Evolutionary conservation across 495 filamentous ascomycete species (phyloP), one percentile per base, ranked within the genome.

Genomic region (Tuber indicum): DNA sequence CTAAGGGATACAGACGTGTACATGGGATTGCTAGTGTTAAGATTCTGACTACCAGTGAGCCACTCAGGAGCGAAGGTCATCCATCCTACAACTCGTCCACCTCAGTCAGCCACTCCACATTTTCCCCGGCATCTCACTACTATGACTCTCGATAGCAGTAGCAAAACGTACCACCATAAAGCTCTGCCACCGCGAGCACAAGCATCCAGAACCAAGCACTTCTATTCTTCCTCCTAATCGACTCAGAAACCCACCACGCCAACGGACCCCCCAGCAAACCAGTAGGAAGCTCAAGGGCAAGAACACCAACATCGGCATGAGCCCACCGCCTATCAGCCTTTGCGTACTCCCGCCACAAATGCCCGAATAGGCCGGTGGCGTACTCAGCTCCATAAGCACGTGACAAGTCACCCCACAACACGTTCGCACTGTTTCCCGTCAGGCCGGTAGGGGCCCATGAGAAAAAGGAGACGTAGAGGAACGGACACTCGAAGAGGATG

Each of bases 51-150:
- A 2, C 90, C 92, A 6, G 88, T 91, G 75, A 98, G 84, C 94
- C 94, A 98, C 86, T 98, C 95, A 21, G 95, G 95, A 79, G 89
- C 91, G 85, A 98, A 98, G 0, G 95, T 98, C 92, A 98, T 98
- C 83, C 92, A 97, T 19, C 92, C 91, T 80, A 41, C 73, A 7
- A 62, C 43, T 58, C 42, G 39, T 66, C 45, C 43, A 36, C 47
- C 79, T 76, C 21, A 46, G 62, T 72, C 17, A 42, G 44, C 42
- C 46, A 49, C 9, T 62, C 17, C 71, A 26, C 16, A 26, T 62
- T 14, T 23, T 23, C 19, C 10, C 26, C 52, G 26, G 23, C n/a
- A 26, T 9, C 49, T n/a, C n/a, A n/a, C 26, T 70, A 39, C 8
- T 74, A 69, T 66, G 21, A 46, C 69, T 16, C 4, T 10, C 0